Evolutionary conservation across 176 grass and related monocot species (phyloP).

Genomic region (Poa pratensis): DNA sequence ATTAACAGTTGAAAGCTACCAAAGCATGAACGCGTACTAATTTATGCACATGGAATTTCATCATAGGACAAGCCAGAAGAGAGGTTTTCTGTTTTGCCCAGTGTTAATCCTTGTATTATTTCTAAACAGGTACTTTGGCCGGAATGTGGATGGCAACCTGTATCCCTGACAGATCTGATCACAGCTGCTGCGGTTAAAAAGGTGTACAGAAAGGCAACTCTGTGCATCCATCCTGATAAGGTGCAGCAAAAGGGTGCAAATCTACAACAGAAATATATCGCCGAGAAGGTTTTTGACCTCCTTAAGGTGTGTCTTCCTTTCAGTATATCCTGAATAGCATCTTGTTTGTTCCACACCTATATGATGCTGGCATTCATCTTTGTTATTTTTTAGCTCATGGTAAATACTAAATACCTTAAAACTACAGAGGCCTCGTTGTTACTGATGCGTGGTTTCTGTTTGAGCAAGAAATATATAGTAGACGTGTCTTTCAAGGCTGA

Average conservation of each 20-base stretch:
- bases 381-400: conserved; percentile 12
- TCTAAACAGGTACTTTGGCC: conserved; percentile 77
- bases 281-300: conserved; percentile 89
- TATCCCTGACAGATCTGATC: conserved; percentile 82
- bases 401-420: conserved; percentile 22
- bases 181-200: conserved; percentile 75
- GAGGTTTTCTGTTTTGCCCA: not conserved
- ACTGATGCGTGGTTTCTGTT: not conserved
- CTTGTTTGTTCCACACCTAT: conserved; percentile 20
- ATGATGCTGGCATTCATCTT: conserved; percentile 3
- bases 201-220: conserved; percentile 76
- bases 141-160: conserved; percentile 84
- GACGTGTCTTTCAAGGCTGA: not conserved
- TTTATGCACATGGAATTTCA: not conserved
- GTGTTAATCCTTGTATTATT: conserved; percentile 34
- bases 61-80: not conserved
- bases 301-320: conserved; percentile 65
- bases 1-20: not conserved
- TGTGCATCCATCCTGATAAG: conserved; percentile 89
- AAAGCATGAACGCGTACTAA: not conserved
- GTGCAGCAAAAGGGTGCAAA: conserved; percentile 82
- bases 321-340: conserved; percentile 3
- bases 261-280: conserved; percentile 79
- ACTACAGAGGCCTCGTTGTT: not conserved
- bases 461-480: conserved; percentile 4